phyloP scores from a whole-genome alignment of 2,329 filamentous ascomycete species.

The Aureobasidium zeae region DNA sequence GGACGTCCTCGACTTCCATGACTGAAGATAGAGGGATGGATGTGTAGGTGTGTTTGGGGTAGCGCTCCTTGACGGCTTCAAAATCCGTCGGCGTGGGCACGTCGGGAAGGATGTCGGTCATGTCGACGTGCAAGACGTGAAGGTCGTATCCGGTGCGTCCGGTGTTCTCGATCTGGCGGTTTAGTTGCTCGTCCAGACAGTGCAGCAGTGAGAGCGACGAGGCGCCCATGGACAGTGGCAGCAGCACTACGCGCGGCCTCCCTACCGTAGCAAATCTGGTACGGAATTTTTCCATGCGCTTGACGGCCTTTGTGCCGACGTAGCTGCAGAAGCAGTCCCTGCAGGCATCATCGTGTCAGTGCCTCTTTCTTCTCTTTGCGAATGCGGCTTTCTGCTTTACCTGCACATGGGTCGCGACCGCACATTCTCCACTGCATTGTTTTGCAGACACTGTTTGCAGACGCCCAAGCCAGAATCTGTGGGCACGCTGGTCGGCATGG shows the following conservation, averaged over 20 bases:
- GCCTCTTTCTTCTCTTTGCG: background rate
- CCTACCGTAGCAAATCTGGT: constrained; percentile 34
- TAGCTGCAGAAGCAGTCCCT: constrained; percentile 72
- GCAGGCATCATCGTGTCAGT: constrained; percentile 1
- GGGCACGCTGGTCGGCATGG: constrained; percentile 3
- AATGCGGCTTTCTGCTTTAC: constrained; percentile 31
- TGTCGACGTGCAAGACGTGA: constrained; percentile 42
- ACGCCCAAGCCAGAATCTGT: constrained; percentile 16
- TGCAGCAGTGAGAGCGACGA: constrained; percentile 72
- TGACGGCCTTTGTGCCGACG: constrained; percentile 67
- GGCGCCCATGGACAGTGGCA: constrained; percentile 74
- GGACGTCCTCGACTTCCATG: constrained; percentile 20
- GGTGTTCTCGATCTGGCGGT: constrained; percentile 55
- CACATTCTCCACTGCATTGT: constrained; percentile 44
- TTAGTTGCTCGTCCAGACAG: constrained; percentile 61
- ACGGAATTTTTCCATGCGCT: constrained; percentile 57
- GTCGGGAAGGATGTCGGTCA: constrained; percentile 30
- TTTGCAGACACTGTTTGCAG: constrained; percentile 50
- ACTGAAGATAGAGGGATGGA: constrained; percentile 55
- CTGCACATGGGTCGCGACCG: constrained; percentile 52
- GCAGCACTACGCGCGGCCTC: constrained; percentile 50
- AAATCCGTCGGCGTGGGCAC: constrained; percentile 34
- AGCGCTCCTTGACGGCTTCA: constrained; percentile 42
- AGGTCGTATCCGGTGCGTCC: constrained; percentile 60
- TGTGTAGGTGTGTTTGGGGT: constrained; percentile 57